These are phyloP conservation scores for Hyphopichia pseudoburtonii DNA, from an alignment of 1,139 yeast genomes.

Conservation along the genomic window DNA sequence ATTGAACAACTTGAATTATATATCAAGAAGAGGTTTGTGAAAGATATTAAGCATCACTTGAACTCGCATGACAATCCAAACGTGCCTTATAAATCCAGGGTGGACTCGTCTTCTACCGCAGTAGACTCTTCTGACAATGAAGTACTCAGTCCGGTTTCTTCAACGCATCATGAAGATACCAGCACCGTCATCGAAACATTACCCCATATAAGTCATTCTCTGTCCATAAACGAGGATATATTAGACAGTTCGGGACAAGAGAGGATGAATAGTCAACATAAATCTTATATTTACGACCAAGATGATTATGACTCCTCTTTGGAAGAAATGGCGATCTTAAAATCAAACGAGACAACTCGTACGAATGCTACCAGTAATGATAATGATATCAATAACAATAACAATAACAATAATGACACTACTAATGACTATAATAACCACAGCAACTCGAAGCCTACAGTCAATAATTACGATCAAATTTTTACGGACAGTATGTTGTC, in stretches of 20 bases:
- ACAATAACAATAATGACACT: neutral
- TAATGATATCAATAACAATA: constrained; percentile 1
- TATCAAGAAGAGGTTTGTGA: constrained; percentile 17
- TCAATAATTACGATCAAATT: no score
- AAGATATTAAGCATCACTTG: constrained; percentile 10
- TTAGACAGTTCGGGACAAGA: constrained; percentile 8
- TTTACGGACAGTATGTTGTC: neutral
- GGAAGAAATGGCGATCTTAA: constrained; percentile 22
- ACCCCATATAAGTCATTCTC: neutral
- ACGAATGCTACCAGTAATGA: constrained; percentile 13
- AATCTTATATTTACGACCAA: constrained; percentile 14
- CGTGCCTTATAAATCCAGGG: constrained; percentile 2
- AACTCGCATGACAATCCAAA: neutral
- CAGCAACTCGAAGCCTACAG: neutral
- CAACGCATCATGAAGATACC: neutral
- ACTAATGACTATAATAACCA: no score
- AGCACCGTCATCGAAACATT: constrained; percentile 1
- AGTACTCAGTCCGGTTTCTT: neutral
- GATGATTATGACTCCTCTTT: constrained; percentile 21
- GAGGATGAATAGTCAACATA: no score
- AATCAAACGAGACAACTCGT: constrained; percentile 23
- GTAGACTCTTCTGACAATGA: constrained; percentile 3
- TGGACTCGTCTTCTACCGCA: constrained; percentile 1
- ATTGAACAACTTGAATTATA: constrained; percentile 29
- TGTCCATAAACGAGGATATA: constrained; percentile 7